Evolutionary conservation across 2,329 filamentous ascomycete species (phyloP), one percentile per base, ranked within the genome.

Genomic region (Westerdykella sp.): DNA sequence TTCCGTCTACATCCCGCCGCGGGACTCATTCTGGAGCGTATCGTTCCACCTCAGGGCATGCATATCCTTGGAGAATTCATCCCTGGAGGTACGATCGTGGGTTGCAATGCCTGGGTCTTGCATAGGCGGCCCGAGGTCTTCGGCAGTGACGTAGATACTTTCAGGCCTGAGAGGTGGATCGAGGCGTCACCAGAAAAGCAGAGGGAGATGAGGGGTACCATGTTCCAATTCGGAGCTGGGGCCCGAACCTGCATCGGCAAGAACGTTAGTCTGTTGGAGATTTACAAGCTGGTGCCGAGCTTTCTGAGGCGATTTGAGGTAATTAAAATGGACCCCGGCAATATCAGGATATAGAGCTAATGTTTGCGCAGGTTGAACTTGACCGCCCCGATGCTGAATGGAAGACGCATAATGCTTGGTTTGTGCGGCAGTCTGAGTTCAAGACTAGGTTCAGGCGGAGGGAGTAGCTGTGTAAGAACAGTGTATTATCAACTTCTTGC

Each of bases 1-100:
- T 86, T 90, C 69, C 79, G 85, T 11, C 61, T 88, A 53, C 84
- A 90, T 60, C 86, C 87, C 0, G 84, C 85, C 0, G 76, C 83
- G 0, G 86, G 85, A 0, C 69, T 90, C 5, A 80, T 83, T 0
- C 72, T 91, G 35, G 86, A 91, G 65, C 77, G 87, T 46, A 72
- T 90, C 37, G 83, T 87, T 0, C 86, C 86, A 0, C 66, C 73
- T 0, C 71, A 76, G 15, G 84, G 84, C 9, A 72, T 75, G 18
- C 77, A 81, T 35, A 82, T 88, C 41, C 74, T 76, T 1, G 83
- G 81, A 1, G 63, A 73, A 13, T 77, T 74, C 43, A 72, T 90
- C 22, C 77, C 77, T 4, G 84, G 80, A 1, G 85, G 84, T 6
- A 87, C 84, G 0, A 82, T 85, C 45, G 83, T 88, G 1, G 85